phyloP scores from a whole-genome alignment of 768 basidiomycete species.

The Termitomyces sp. region DNA sequence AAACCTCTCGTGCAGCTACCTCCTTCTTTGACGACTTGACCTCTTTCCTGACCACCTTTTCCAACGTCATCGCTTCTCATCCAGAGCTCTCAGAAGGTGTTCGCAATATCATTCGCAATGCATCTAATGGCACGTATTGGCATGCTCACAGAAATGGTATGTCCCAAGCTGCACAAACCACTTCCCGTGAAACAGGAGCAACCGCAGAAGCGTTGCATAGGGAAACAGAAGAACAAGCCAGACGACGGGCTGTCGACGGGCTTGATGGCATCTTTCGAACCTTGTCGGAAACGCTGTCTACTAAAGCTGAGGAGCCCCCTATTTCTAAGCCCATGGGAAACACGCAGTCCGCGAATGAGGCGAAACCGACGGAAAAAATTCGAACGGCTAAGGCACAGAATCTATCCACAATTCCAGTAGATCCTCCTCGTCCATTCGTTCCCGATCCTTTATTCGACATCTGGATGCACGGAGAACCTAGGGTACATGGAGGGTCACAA shows the following conservation, averaged over 20 bases:
- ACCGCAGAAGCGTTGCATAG: constrained; percentile 44
- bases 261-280: constrained; percentile 55
- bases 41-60: constrained; percentile 52
- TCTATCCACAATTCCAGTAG: not conserved
- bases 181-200: constrained; percentile 43
- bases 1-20: constrained; percentile 23
- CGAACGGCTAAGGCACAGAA: not conserved
- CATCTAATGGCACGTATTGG: constrained; percentile 69
- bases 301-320: too few species aligned
- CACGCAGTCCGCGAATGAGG: not conserved
- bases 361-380: not conserved
- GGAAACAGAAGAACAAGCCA: constrained; percentile 61
- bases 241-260: constrained; percentile 58
- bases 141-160: constrained; percentile 55
- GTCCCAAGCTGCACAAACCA: constrained; percentile 51
- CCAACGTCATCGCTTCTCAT: constrained; percentile 54
- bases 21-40: constrained; percentile 67
- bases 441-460: constrained; percentile 1
- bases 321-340: too few species aligned
- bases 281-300: constrained; percentile 35
- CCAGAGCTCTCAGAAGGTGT: constrained; percentile 71
- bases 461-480: constrained; percentile 6
- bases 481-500: constrained; percentile 4
- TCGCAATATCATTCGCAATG: constrained; percentile 60
- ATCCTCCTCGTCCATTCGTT: not conserved